Evolutionary conservation across 2,329 filamentous ascomycete species (phyloP), one percentile per base, ranked within the genome.

Genomic region (Claviceps digitariae): DNA sequence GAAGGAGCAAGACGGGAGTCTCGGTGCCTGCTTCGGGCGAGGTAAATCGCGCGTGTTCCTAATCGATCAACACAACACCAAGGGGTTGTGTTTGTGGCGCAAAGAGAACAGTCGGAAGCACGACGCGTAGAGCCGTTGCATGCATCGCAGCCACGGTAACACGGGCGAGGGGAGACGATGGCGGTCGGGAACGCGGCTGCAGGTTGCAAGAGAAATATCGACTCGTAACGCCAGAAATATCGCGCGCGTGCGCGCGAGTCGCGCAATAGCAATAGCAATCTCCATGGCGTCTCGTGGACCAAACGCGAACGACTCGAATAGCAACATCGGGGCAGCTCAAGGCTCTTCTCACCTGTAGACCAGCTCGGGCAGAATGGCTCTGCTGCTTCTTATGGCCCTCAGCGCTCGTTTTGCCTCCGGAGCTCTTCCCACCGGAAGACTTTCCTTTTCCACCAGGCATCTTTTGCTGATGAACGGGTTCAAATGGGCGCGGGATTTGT

Each of bases 301-400:
- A 47, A 51, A 51, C 53, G 20, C 31, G 36, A 21, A 50, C 31
- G n/a, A 34, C 25, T 38, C 29, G 43, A 20, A 48, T 53, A 21
- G 48, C 54, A 36, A 36, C 44, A 48, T 53, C 56, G 17, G 21
- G 55, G 54, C 48, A 54, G 65, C 74, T 41, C 21, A 43, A 9
- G 9, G 20, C 31, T 51, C 55, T 49, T 56, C 58, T 79, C 78
- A 96, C 90, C 86, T 96, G 90, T 62, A 96, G 81, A 68, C 90
- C 90, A 69, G 90, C 90, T 72, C 93, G 90, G 67, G 89, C 88
- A 64, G 90, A 95, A 77, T 95, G 90, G 75, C 93, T 95, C 75
- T 94, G 87, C 67, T 87, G 85, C 77, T 95, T 95, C 76, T 87
- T 87, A 68, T 83, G 74, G 53, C 78, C 79, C 61, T 83, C 84